phyloP scores from a whole-genome alignment of 2,329 filamentous ascomycete genomes.

The Beauveria sp. region DNA sequence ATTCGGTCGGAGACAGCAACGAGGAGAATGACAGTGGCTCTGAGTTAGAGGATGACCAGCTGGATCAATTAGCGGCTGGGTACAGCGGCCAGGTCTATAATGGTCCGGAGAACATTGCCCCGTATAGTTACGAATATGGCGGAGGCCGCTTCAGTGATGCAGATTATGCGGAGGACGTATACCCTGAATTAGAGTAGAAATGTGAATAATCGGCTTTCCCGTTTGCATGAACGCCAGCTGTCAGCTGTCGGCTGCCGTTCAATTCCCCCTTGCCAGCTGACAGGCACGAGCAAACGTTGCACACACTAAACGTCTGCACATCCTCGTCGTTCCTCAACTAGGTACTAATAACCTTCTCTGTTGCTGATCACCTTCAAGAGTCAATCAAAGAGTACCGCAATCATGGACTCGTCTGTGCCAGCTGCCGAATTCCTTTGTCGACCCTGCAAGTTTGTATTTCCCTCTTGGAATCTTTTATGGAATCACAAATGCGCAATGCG shows the following conservation, averaged over 20 bases:
- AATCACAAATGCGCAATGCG: slow-evolving; percentile 25
- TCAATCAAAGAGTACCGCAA: not conserved
- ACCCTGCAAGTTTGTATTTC: slow-evolving; percentile 23
- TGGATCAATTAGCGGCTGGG: not conserved
- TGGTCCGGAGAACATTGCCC: not conserved
- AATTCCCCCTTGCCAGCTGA: not conserved
- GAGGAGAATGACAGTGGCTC: slow-evolving; percentile 10
- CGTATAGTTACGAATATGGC: not conserved
- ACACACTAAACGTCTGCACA: not conserved
- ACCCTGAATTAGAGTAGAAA: slow-evolving; percentile 3
- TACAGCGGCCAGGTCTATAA: not conserved
- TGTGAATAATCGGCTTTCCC: not conserved
- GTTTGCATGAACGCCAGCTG: not conserved
- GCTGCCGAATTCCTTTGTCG: slow-evolving; percentile 19
- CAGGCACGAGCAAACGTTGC: not conserved
- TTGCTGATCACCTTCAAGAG: not conserved
- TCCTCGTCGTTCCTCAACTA: not conserved
- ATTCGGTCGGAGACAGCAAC: slow-evolving; percentile 7
- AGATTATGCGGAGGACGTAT: not conserved
- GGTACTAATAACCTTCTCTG: not conserved
- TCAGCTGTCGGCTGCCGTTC: not conserved
- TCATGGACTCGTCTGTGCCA: not conserved
- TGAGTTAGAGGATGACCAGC: not conserved
- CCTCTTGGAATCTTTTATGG: slow-evolving; percentile 17
- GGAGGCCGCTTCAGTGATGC: not conserved